A percentile compares a stretch with the other conserved stretches of the same genome.
Evolutionary conservation across 225 moss, liverwort and hornwort species (phyloP).

Genomic region (Ulota crispa): DNA sequence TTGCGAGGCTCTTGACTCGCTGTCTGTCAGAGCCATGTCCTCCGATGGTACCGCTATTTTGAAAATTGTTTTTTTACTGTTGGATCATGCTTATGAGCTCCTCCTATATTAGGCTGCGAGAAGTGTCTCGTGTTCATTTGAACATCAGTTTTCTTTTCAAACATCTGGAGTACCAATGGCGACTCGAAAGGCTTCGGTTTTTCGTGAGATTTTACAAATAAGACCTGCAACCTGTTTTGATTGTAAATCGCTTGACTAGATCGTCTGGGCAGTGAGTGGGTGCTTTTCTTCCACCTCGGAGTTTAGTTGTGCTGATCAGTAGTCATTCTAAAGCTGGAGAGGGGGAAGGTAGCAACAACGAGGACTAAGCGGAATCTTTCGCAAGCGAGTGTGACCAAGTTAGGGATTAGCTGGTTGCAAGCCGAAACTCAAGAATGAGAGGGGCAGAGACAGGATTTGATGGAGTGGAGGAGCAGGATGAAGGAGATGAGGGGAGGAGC

Average conservation of each 20-base stretch:
- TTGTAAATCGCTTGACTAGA: neutral
- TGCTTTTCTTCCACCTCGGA: neutral
- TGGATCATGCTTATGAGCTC: neutral
- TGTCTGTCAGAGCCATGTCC: neutral
- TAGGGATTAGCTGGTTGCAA: neutral
- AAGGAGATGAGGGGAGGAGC: neutral
- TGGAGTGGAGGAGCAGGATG: constrained; percentile 7
- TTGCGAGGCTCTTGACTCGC: neutral
- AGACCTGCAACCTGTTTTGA: neutral
- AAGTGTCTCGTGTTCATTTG: neutral
- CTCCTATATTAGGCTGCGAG: neutral
- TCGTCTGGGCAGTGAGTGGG: neutral
- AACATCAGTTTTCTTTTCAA: neutral
- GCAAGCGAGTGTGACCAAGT: too few relatives aligned
- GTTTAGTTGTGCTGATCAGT: neutral
- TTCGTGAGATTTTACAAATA: neutral
- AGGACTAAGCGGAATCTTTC: neutral
- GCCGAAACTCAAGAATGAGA: neutral
- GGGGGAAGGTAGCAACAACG: neutral
- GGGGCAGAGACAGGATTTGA: neutral
- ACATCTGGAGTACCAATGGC: neutral
- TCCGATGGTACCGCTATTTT: neutral
- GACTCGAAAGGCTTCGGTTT: neutral
- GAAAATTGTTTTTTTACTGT: neutral
- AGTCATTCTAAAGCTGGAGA: neutral